These are phyloP conservation scores for Auricularia cornea DNA, from an alignment of 768 basidiomycete genomes.

Conservation along the genomic window DNA sequence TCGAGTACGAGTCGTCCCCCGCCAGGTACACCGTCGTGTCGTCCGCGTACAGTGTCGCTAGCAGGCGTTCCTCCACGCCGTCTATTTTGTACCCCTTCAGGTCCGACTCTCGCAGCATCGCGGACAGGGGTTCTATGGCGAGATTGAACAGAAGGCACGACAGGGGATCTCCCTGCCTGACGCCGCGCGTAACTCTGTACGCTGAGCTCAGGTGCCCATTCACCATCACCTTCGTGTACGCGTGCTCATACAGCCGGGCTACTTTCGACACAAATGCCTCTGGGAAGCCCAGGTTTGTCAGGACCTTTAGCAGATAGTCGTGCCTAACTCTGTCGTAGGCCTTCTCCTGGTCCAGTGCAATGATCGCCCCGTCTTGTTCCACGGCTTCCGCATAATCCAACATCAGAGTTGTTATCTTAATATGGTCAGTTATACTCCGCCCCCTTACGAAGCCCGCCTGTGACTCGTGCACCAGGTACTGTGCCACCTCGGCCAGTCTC, in stretches of 20 bases:
- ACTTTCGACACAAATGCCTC: constrained; percentile 16
- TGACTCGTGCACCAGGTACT: constrained; percentile 20
- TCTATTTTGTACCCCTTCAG: constrained; percentile 15
- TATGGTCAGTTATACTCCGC: constrained; percentile 25
- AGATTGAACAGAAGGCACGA: constrained; percentile 33
- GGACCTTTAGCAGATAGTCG: constrained; percentile 10
- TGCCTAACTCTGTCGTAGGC: constrained; percentile 14
- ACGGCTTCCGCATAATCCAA: constrained; percentile 8
- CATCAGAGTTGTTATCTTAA: constrained; percentile 15
- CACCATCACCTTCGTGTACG: constrained; percentile 23
- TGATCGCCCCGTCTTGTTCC: constrained; percentile 9
- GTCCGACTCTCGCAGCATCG: constrained; percentile 20
- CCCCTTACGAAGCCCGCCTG: constrained; percentile 33
- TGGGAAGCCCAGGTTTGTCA: constrained; percentile 5
- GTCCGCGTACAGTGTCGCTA: constrained; percentile 12
- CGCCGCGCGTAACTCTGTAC: constrained; percentile 23
- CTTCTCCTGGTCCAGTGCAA: constrained; percentile 14
- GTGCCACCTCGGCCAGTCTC: constrained; percentile 9
- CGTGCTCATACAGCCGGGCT: constrained; percentile 21
- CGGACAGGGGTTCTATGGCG: constrained; percentile 33
- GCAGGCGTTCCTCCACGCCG: constrained; percentile 2
- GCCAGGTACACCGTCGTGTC: too few species aligned
- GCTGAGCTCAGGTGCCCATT: constrained; percentile 22
- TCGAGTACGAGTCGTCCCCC: too few species aligned
- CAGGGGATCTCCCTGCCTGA: constrained; percentile 31